Base-by-base conservation (phyloP, 495 filamentous ascomycete species). In the Xylaria venustula region DNA sequence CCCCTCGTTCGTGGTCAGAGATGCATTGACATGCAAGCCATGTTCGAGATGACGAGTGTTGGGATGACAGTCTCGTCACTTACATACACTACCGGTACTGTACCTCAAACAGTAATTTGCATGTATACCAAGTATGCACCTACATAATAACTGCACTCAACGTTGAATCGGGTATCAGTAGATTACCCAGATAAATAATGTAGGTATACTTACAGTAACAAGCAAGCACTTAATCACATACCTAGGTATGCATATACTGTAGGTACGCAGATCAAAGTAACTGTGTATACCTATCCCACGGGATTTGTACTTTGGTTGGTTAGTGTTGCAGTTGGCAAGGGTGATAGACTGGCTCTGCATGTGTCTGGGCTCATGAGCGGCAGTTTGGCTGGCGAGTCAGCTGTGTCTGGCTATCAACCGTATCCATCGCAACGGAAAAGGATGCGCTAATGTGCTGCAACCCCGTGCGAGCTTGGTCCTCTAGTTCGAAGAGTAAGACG, bases 361-460 rank as follows among this genome's bases (percentile, higher is more conserved):
- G 37, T 40, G 37, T 40, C 37, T 12, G 6, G 3, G 3, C 37
- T 40, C 37, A 40, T 15, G 14, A 34, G 30, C 41, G 54, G 54
- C 17, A 40, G 44, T 32, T 28, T 19, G 22, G 5, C 20, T 47
- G 23, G 20, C 54, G 54, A 58, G 54, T 49, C 54, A 58, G 40
- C 42, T 22, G 15, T 28, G n/a, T 22, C 41, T 57, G 14, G 44
- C 5, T 8, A 6, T 49, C 54, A 30, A 34, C 15, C 32, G 42
- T 49, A 58, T 17, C 44, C 54, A 49, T 49, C 54, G 48, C 42
- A 23, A 25, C 54, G 54, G 54, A 49, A 58, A 47, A 28, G 44
- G 54, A 58, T 58, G 54, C 54, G 45, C 54, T 58, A 58, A 58
- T 47, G 54, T 58, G 30, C 42, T 58, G 54, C 54, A 58, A 56